A percentile compares a stretch with the other conserved stretches of the same genome.
Conservation (phyloP, 2,329 filamentous ascomycete species). For the Colletotrichum phormii region DNA sequence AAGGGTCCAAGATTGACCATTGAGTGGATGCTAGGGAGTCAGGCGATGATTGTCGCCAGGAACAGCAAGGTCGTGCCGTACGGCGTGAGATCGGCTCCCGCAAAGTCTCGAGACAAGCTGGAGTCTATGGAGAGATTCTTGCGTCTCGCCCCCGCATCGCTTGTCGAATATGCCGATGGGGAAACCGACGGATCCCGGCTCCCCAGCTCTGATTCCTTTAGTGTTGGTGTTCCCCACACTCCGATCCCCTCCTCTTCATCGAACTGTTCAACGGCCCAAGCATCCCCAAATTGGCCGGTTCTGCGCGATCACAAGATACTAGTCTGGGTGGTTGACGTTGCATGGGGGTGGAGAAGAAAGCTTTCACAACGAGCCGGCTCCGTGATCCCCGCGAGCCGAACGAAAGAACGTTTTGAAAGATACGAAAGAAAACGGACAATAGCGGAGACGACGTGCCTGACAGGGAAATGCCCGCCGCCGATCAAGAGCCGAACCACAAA, state of each 20-base stretch:
- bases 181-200: not conserved
- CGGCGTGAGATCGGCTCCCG: slow-evolving; percentile 3
- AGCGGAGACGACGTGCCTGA: slow-evolving; percentile 5
- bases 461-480: slow-evolving; percentile 18
- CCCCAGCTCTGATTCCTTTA: not conserved
- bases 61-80: not conserved
- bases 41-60: not conserved
- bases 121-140: not conserved
- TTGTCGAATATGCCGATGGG: slow-evolving; percentile 26
- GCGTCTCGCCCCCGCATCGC: slow-evolving; percentile 34
- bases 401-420: not conserved
- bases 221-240: not conserved
- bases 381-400: slow-evolving; percentile 29
- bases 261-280: slow-evolving; percentile 4
- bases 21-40: not conserved
- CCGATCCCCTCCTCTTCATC: not conserved
- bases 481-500: slow-evolving; percentile 5
- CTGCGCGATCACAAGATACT: slow-evolving; percentile 28
- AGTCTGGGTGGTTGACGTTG: not conserved
- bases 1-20: not conserved
- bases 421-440: not conserved
- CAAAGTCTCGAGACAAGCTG: not conserved
- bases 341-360: slow-evolving; percentile 4
- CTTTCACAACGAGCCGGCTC: slow-evolving; percentile 15
- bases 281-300: slow-evolving; percentile 15